These are phyloP conservation scores for Syzygium aromaticum DNA, from an alignment of 345 rosid species.

Conservation along the genomic window DNA sequence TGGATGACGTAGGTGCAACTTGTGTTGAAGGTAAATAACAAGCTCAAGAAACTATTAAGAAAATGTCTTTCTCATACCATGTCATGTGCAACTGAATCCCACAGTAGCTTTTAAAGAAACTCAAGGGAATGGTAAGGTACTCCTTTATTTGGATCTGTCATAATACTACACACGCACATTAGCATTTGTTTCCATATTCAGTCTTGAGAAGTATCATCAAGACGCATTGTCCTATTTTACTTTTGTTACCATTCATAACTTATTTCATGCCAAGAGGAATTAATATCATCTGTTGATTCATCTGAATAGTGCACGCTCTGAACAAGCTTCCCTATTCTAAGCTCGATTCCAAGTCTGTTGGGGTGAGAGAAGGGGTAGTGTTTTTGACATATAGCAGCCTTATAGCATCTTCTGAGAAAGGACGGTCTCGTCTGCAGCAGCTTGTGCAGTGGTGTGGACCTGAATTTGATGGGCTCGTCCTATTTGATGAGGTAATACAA, in stretches of 20 bases:
- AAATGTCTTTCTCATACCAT: neutral
- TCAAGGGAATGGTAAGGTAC: neutral
- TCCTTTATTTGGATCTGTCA: neutral
- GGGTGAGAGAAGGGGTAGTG: conserved; percentile 83
- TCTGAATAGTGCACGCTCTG: conserved; percentile 82
- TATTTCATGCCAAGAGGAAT: neutral
- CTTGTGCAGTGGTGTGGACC: conserved; percentile 98
- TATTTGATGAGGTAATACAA: conserved; percentile 78
- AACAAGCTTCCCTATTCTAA: conserved; percentile 95
- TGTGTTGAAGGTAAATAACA: conserved; percentile 50
- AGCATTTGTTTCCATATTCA: neutral
- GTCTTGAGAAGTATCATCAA: neutral
- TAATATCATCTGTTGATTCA: conserved; percentile 4
- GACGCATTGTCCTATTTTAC: neutral
- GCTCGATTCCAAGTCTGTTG: conserved; percentile 91
- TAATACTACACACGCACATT: neutral
- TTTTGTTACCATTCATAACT: neutral
- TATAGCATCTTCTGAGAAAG: conserved; percentile 98
- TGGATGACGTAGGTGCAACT: conserved; percentile 92
- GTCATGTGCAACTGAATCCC: neutral
- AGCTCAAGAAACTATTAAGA: neutral
- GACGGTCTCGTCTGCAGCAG: conserved; percentile 96
- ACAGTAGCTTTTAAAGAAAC: neutral
- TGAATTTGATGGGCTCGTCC: conserved; percentile 79
- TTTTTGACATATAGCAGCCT: conserved; percentile 96